Evolutionary conservation across 2,329 filamentous ascomycete species (phyloP).

Genomic region (Pseudogymnoascus sp.): DNA sequence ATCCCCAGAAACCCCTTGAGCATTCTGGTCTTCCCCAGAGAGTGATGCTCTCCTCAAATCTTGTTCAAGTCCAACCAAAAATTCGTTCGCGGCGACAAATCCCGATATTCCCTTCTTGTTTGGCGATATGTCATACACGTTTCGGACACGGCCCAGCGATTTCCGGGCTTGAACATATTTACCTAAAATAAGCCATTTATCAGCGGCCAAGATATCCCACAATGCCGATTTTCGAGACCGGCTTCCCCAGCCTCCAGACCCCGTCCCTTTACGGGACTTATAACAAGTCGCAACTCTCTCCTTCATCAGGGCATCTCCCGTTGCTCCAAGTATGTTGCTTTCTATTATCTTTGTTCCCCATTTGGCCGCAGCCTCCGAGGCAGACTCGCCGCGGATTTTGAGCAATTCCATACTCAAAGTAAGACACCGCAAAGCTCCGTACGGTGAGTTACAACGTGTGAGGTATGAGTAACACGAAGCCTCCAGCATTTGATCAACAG

Average conservation of each 20-base stretch:
- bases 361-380: slow-evolving; percentile 75
- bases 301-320: slow-evolving; percentile 74
- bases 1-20: slow-evolving; percentile 26
- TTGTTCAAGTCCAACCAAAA: slow-evolving; percentile 43
- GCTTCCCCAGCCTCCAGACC: slow-evolving; percentile 58
- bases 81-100: slow-evolving; percentile 43
- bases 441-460: slow-evolving; percentile 70
- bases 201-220: slow-evolving; percentile 76
- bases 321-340: slow-evolving; percentile 59
- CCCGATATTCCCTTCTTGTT: slow-evolving; percentile 43
- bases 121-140: slow-evolving; percentile 43
- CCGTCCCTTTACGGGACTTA: slow-evolving; percentile 59
- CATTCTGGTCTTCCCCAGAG: slow-evolving; percentile 22
- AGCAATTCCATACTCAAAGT: slow-evolving; percentile 73
- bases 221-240: slow-evolving; percentile 77
- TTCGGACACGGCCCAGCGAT: slow-evolving; percentile 61
- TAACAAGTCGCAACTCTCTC: slow-evolving; percentile 84
- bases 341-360: slow-evolving; percentile 80
- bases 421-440: slow-evolving; percentile 71
- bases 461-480: slow-evolving; percentile 88
- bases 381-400: slow-evolving; percentile 67
- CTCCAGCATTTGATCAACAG: slow-evolving; percentile 78
- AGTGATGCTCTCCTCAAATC: slow-evolving; percentile 27
- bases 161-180: slow-evolving; percentile 71
- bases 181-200: slow-evolving; percentile 70